Evolutionary conservation across 192 early-diverging fungal species (phyloP), one percentile per base, ranked within the genome.

Genomic region (Coemansia sp.): DNA sequence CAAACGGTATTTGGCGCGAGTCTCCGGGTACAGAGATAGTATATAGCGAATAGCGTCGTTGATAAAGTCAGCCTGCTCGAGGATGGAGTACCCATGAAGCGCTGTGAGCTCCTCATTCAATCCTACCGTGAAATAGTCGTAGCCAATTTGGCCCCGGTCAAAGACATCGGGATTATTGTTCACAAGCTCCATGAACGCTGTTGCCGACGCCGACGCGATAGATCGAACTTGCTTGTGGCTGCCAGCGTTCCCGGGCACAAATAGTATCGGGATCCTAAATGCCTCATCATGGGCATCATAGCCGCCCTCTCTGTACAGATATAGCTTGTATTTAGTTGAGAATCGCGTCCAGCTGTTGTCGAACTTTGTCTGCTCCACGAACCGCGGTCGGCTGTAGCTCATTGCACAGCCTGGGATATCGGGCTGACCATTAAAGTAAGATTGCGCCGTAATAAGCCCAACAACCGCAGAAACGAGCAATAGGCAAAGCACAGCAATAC

Each of bases 171-270:
- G 67, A 10, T 63, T 50, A 19, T 50, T 68, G 21, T 65, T 67
- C 1, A 68, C 43, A 14, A 77, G 40, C 23, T 88, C 77, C 46
- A 87, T 85, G 73, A 88, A 90, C 37, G 87, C 83, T 3, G 68
- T 66, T 16, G 91, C 74, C 8, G 92, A 74, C 30, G 90, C 89
- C n/a, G 90, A 84, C 6, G 93, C 95, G 19, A 99, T 85, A 17
- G 93, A 94, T 26, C 93, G 84, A 9, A 92, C 87, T 81, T 99
- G 97, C 69, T 92, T 92, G 66, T 91, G 91, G 67, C 92, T 95
- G 17, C 97, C 97, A 28, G 96, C 94, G 66, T 98, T 94, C 0
- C 97, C 97, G 3, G 95, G 97, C 39, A 99, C 89, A 83, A 99
- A 99, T 13, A 99, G 84, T 0, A 94, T 89, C 2, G 97, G 97